Conservation (phyloP, 106 monocot genomes). For the Allium cepa region DNA sequence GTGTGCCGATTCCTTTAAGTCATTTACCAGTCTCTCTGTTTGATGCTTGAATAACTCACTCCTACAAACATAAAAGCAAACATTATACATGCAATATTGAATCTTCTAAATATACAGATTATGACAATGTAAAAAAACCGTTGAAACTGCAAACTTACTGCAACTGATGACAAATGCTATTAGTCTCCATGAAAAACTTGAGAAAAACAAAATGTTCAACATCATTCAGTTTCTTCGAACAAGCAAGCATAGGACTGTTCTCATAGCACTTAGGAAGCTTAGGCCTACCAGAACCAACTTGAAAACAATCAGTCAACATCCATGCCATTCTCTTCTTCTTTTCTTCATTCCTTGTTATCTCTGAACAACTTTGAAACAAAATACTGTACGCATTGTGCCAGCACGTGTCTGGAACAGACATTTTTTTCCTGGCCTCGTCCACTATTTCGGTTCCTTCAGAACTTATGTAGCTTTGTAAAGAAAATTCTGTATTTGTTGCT, state of each 20-base stretch:
- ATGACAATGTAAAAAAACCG: not conserved
- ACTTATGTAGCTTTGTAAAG: constrained; percentile 18
- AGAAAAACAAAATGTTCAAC: constrained; percentile 57
- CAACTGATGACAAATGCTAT: constrained; percentile 78
- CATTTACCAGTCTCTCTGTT: constrained; percentile 74
- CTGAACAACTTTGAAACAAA: constrained; percentile 60
- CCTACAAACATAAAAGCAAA: constrained; percentile 15
- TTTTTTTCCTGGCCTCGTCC: constrained; percentile 44
- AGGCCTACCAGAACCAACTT: constrained; percentile 48
- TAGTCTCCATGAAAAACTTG: constrained; percentile 69
- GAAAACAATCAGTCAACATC: constrained; percentile 71
- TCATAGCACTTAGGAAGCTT: constrained; percentile 41
- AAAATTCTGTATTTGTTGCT: constrained; percentile 18
- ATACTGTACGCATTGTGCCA: constrained; percentile 68
- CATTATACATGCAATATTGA: not conserved
- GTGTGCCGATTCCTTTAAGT: constrained; percentile 38
- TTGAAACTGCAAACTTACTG: constrained; percentile 32
- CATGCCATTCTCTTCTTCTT: constrained; percentile 68
- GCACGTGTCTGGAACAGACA: constrained; percentile 37
- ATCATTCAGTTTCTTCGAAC: constrained; percentile 58
- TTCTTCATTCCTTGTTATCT: constrained; percentile 56
- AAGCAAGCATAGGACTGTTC: constrained; percentile 29
- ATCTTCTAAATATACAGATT: not conserved
- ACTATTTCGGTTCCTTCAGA: constrained; percentile 30
- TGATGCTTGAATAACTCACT: constrained; percentile 62